These are phyloP conservation scores for Xylaria acuta DNA, from an alignment of 495 filamentous ascomycete genomes.

Conservation along the genomic window DNA sequence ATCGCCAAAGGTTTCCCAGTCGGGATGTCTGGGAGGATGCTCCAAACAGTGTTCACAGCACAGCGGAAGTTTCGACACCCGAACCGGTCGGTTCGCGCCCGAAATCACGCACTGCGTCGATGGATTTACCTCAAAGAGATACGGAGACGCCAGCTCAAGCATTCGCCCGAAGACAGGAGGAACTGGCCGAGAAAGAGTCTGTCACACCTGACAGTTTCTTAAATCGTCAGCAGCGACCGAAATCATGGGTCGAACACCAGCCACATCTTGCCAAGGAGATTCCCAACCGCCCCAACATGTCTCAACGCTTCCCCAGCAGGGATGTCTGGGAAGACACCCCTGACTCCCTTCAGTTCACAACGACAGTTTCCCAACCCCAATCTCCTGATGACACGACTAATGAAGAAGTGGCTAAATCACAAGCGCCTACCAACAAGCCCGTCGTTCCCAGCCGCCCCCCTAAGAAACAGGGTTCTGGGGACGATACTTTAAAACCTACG, in stretches of 20 bases:
- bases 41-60: constrained; percentile 81
- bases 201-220: constrained; percentile 50
- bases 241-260: constrained; percentile 51
- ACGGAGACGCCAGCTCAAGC: constrained; percentile 58
- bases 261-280: constrained; percentile 49
- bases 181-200: constrained; percentile 58
- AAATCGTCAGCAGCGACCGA: constrained; percentile 55
- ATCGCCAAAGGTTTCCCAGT: constrained; percentile 85
- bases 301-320: constrained; percentile 86
- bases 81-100: constrained; percentile 61
- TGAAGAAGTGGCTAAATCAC: constrained; percentile 40
- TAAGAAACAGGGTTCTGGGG: constrained; percentile 55
- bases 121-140: constrained; percentile 41
- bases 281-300: constrained; percentile 53
- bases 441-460: constrained; percentile 49
- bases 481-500: constrained; percentile 46
- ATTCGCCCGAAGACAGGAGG: constrained; percentile 61
- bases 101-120: constrained; percentile 25
- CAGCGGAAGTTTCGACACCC: constrained; percentile 84
- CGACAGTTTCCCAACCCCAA: constrained; percentile 75
- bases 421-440: constrained; percentile 52
- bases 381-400: constrained; percentile 51
- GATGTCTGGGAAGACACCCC: constrained; percentile 98
- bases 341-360: constrained; percentile 78
- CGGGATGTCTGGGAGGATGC: constrained; percentile 98